phyloP scores from a whole-genome alignment of 2,329 filamentous ascomycete species.

The Hymenoscyphus fructigenus region DNA sequence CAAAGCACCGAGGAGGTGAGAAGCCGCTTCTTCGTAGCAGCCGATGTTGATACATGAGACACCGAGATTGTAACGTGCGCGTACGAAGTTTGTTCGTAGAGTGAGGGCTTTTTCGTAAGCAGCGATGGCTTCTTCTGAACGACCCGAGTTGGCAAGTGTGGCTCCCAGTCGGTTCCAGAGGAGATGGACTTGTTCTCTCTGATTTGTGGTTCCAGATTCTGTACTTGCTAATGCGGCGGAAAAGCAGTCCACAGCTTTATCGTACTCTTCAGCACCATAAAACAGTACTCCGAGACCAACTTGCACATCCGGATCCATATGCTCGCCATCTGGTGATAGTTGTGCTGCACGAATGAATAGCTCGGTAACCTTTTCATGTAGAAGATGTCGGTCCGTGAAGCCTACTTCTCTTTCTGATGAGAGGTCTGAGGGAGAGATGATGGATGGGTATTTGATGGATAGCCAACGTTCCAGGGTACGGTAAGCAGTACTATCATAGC shows the following conservation, averaged over 20 bases:
- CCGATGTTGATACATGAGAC: conserved; percentile 98
- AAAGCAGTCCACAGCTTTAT: conserved; percentile 99
- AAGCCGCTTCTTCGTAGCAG: conserved; percentile 88
- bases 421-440: conserved; percentile 68
- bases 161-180: conserved; percentile 97
- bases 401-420: conserved; percentile 80
- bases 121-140: conserved; percentile 92
- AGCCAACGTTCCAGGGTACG: conserved; percentile 95
- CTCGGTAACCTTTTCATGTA: conserved; percentile 87
- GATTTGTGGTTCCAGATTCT: conserved; percentile 80
- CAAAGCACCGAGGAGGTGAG: conserved; percentile 86
- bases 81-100: conserved; percentile 92
- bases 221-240: conserved; percentile 83
- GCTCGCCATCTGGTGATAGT: conserved; percentile 84
- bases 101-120: conserved; percentile 92
- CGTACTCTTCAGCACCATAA: conserved; percentile 96
- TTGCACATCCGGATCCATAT: conserved; percentile 98
- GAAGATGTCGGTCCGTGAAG: conserved; percentile 86
- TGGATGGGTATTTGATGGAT: conserved; percentile 85
- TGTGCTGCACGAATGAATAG: conserved; percentile 92
- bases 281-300: conserved; percentile 95
- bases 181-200: conserved; percentile 82
- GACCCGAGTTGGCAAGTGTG: conserved; percentile 90
- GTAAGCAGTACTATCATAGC: conserved; percentile 96
- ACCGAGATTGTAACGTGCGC: conserved; percentile 93